phyloP scores from a whole-genome alignment of 169 alveolate species.

The Cryptosporidium canis region DNA sequence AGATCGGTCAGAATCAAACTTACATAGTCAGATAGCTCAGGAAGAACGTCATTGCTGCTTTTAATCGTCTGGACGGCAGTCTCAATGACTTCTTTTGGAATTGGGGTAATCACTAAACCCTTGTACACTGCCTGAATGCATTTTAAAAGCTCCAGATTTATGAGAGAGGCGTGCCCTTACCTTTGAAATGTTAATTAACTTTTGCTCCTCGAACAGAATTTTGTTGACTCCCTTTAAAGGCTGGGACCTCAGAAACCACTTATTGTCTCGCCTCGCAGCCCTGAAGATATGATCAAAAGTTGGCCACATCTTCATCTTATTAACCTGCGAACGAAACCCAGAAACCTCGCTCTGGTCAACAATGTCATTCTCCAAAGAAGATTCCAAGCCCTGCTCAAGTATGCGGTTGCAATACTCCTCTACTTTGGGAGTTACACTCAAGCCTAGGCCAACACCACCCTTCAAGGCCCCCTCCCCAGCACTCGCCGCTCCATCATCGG shows the following conservation, averaged over 20 bases:
- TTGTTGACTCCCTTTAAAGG: constrained; percentile 7
- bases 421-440: background rate
- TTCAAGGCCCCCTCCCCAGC: background rate
- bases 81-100: constrained; percentile 47
- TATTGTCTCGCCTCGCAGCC: constrained; percentile 63
- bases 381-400: background rate
- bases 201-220: constrained; percentile 29
- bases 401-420: background rate
- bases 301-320: constrained; percentile 59
- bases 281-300: constrained; percentile 52
- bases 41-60: constrained; percentile 34
- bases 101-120: constrained; percentile 42
- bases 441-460: background rate
- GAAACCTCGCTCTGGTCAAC: constrained; percentile 6
- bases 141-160: background rate
- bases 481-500: background rate
- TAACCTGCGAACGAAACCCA: constrained; percentile 16
- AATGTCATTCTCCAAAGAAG: background rate
- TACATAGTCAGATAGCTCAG: constrained; percentile 32
- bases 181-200: constrained; percentile 37
- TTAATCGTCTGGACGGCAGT: constrained; percentile 25
- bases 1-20: background rate
- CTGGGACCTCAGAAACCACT: constrained; percentile 36
- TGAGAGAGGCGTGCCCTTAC: background rate
- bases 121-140: constrained; percentile 28